Evolutionary conservation across 371 early-diverging fungal species (phyloP), one percentile per base, ranked within the genome.

Genomic region (Zychaea mexicana): DNA sequence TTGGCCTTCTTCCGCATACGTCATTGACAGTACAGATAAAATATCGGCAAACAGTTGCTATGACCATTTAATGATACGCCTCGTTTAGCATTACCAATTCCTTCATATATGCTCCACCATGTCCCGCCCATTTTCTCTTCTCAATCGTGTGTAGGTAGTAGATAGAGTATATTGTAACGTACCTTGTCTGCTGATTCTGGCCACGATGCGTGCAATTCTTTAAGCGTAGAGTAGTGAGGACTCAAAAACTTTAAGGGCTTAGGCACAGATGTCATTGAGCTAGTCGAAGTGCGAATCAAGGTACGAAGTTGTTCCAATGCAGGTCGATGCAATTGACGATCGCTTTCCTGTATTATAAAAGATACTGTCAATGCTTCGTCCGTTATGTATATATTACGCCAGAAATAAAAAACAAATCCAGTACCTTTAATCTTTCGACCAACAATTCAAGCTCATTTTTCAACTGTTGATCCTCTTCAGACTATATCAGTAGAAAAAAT

Each of bases 211-310:
- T 92, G 94, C 33, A 92, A 72, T 7, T 81, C 79, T 52, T 81
- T 81, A 62, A 98, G 72, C 10, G 82, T 76, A n/a, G 79, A 72
- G 73, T 96, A 98, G 65, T 94, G 94, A 53, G 90, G 90, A 57
- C 95, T 84, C 64, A 98, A 78, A 66, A 92, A 98, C 81, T 98
- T 98, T 66, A 98, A 86, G 10, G 98, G 98, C 72, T 98, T 98
- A 26, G 99, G 98, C 7, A 98, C 99, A 22, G 97, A 94, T 4
- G 99, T 97, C 98, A 98, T 97, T 38, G 99, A 98, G 63, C 91
- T 92, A 0, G 97, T 95, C 5, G 97, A 91, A 21, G 96, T 95
- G 62, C 94, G 92, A 72, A 98, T 96, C 42, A 92, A 69, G 17
- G 92, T 92, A 66, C 92, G 89, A 38, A 98, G 78, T 52, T 88